phyloP scores from a whole-genome alignment of 2,329 filamentous ascomycete species.

The Trichophyton schoenleinii region DNA sequence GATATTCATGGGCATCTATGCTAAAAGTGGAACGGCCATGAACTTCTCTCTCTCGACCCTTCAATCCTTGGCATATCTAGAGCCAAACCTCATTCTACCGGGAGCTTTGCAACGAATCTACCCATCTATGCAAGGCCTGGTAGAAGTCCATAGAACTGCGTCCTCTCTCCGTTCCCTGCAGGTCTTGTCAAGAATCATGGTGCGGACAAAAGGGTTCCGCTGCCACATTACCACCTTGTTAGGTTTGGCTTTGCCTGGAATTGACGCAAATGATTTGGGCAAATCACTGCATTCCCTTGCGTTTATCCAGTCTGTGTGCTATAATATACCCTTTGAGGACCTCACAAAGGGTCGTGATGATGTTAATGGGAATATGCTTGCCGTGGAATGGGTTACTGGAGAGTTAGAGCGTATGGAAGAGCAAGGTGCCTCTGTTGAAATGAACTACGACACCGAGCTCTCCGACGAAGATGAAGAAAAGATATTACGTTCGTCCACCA shows the following conservation, averaged over 20 bases:
- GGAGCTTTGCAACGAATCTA: slow-evolving; percentile 93
- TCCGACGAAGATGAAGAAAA: slow-evolving; percentile 74
- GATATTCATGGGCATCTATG: slow-evolving; percentile 95
- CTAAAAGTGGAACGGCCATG: slow-evolving; percentile 84
- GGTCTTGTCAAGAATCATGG: slow-evolving; percentile 82
- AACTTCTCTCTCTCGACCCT: slow-evolving; percentile 84
- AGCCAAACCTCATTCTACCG: slow-evolving; percentile 81
- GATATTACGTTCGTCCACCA: slow-evolving; percentile 86
- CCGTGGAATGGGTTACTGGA: slow-evolving; percentile 83
- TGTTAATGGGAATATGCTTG: slow-evolving; percentile 60
- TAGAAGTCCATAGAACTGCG: slow-evolving; percentile 92
- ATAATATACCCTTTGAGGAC: slow-evolving; percentile 86
- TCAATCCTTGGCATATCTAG: slow-evolving; percentile 77
- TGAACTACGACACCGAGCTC: slow-evolving; percentile 73
- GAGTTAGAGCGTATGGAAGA: slow-evolving; percentile 90
- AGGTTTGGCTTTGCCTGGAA: slow-evolving; percentile 84
- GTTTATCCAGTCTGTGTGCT: slow-evolving; percentile 90
- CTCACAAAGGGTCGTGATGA: slow-evolving; percentile 57
- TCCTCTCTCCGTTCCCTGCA: slow-evolving; percentile 86
- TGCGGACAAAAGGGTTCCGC: slow-evolving; percentile 85
- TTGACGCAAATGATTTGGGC: slow-evolving; percentile 93
- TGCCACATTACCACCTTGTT: slow-evolving; percentile 90
- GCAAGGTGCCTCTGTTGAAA: slow-evolving; percentile 69
- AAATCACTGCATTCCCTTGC: slow-evolving; percentile 91
- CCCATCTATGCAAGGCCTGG: slow-evolving; percentile 86